Percentiles rank a stretch among this genome's conserved stretches.
phyloP scores from a whole-genome alignment of 2,329 filamentous ascomycete species.

The Nemania bipapillata region DNA sequence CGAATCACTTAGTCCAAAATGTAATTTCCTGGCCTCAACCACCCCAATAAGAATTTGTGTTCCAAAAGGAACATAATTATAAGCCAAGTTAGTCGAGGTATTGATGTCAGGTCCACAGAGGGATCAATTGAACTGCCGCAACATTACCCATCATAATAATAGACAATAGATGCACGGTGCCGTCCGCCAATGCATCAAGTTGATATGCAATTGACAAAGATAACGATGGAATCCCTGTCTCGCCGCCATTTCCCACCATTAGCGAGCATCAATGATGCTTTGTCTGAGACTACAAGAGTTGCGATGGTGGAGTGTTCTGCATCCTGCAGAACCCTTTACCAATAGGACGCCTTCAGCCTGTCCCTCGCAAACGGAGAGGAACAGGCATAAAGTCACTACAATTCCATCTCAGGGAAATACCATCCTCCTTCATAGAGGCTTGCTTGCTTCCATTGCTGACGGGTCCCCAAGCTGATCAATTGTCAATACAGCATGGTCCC shows the following conservation, averaged over 20 bases:
- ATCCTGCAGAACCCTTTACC: conserved; percentile 14
- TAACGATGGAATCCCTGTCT: conserved; percentile 24
- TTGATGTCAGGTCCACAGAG: background rate
- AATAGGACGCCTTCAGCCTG: background rate
- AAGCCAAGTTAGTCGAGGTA: background rate
- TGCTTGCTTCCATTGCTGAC: background rate
- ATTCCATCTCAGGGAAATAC: background rate
- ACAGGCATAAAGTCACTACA: conserved; percentile 16
- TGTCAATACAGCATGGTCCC: conserved; percentile 14
- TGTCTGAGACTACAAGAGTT: conserved; percentile 26
- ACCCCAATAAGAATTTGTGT: no score
- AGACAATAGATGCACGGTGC: background rate
- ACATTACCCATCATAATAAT: background rate
- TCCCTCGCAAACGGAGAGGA: conserved; percentile 13
- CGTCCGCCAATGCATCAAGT: background rate
- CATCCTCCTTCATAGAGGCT: no score
- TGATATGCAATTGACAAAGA: conserved; percentile 14
- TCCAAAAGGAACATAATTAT: background rate
- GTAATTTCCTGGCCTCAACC: no score
- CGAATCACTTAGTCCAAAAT: no score
- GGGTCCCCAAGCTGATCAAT: background rate
- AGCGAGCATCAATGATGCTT: conserved; percentile 14
- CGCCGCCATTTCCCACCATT: conserved; percentile 19
- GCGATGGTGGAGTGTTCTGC: conserved; percentile 14
- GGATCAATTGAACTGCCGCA: background rate